Evolutionary conservation across 805 yeast species (phyloP).

Genomic region (Nakazawaea wickerhamii): DNA sequence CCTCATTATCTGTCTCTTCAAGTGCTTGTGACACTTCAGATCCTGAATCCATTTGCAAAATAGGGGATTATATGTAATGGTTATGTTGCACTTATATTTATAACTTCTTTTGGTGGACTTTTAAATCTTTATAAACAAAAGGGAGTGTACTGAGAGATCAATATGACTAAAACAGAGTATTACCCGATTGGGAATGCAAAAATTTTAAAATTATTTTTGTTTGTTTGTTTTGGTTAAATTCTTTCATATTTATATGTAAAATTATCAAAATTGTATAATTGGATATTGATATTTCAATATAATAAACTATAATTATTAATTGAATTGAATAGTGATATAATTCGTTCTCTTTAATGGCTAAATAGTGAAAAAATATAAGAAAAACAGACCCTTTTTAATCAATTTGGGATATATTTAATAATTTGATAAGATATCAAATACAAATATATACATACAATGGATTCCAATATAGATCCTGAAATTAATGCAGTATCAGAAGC

Average conservation of each 20-base stretch:
- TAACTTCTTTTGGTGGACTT: background rate
- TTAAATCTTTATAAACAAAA: background rate
- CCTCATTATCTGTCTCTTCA: background rate
- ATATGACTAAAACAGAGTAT: background rate
- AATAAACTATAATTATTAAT: too few relatives aligned
- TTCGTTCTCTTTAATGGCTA: too few relatives aligned
- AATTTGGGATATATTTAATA: too few relatives aligned
- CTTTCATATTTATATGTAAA: background rate
- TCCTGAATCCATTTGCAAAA: background rate
- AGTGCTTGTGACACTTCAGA: conserved; percentile 1
- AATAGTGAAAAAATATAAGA: too few relatives aligned
- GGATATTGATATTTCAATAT: too few relatives aligned
- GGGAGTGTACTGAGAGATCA: background rate
- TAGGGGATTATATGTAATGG: background rate
- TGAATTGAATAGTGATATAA: too few relatives aligned
- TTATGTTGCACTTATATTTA: conserved; percentile 2
- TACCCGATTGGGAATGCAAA: background rate
- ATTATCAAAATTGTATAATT: too few relatives aligned
- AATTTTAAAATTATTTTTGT: background rate
- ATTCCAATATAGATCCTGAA: conserved; percentile 13
- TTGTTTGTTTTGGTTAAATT: background rate
- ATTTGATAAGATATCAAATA: background rate
- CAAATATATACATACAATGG: conserved; percentile 6
- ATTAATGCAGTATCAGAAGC: conserved; percentile 6
- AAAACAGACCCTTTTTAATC: too few relatives aligned